phyloP scores from a whole-genome alignment of 2,329 filamentous ascomycete genomes.

The Neophaeococcomyces aloes region DNA sequence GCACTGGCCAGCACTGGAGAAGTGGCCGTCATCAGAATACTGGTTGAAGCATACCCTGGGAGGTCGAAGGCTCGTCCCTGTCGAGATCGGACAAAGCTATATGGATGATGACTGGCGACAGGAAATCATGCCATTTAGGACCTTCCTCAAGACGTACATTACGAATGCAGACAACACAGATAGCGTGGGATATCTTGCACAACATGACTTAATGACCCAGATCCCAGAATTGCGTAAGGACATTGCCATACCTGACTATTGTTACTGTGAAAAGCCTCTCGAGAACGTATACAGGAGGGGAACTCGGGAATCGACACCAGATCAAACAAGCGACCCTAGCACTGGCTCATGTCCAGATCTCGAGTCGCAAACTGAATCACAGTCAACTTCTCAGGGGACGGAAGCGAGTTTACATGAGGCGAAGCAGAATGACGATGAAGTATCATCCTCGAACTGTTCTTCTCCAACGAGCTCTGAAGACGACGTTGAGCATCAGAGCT shows the following conservation, averaged over 20 bases:
- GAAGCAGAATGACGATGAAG: background rate
- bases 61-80: constrained; percentile 69
- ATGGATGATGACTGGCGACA: constrained; percentile 79
- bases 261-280: constrained; percentile 59
- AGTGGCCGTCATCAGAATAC: constrained; percentile 66
- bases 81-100: constrained; percentile 80
- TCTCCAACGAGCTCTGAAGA: constrained; percentile 78
- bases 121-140: constrained; percentile 60
- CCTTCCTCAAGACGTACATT: constrained; percentile 59
- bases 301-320: too few species aligned
- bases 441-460: constrained; percentile 23
- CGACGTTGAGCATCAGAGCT: constrained; percentile 86
- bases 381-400: constrained; percentile 17
- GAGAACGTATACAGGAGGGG: constrained; percentile 40
- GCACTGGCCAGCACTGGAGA: constrained; percentile 68
- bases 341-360: too few species aligned
- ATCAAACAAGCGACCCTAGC: too few species aligned
- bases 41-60: constrained; percentile 62
- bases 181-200: constrained; percentile 69
- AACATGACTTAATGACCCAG: constrained; percentile 77
- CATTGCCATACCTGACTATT: constrained; percentile 72
- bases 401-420: constrained; percentile 5
- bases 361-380: constrained; percentile 24
- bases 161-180: constrained; percentile 23
- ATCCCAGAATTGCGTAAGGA: constrained; percentile 67